Evolutionary conservation across 2,329 filamentous ascomycete species (phyloP).

Genomic region (Diaporthe capsici): DNA sequence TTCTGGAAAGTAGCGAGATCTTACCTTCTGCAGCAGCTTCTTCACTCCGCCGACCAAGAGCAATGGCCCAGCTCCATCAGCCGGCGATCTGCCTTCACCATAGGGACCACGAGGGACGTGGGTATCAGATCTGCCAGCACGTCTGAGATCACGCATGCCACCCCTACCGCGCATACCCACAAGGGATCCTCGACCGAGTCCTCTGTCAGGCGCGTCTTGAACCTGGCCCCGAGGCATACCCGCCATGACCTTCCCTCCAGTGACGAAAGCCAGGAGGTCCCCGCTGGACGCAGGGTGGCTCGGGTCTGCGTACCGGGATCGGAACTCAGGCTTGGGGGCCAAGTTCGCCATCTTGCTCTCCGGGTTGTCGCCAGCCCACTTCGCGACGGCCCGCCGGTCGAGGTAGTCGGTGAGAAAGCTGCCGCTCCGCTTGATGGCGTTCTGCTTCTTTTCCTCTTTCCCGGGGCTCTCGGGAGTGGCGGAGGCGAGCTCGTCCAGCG

Average conservation of each 20-base stretch:
- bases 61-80: constrained; percentile 18
- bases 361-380: constrained; percentile 44
- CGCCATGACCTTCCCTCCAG: constrained; percentile 41
- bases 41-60: constrained; percentile 34
- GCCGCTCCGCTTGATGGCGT: constrained; percentile 42
- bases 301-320: constrained; percentile 48
- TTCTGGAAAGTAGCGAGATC: neutral
- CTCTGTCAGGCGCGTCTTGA: neutral
- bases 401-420: constrained; percentile 44
- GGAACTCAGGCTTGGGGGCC: constrained; percentile 46
- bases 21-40: constrained; percentile 41
- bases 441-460: constrained; percentile 43
- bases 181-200: neutral
- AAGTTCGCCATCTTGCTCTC: constrained; percentile 42
- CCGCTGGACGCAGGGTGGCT: constrained; percentile 48
- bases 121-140: neutral
- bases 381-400: constrained; percentile 44
- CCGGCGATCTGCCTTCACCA: neutral
- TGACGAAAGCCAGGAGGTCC: constrained; percentile 46
- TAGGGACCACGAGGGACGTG: neutral
- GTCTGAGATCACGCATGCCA: neutral
- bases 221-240: neutral
- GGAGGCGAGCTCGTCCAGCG: constrained; percentile 51
- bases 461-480: constrained; percentile 38
- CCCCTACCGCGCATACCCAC: neutral